These are phyloP conservation scores for Fusarium sp. DNA, from an alignment of 2,329 filamentous ascomycete species.

Conservation along the genomic window DNA sequence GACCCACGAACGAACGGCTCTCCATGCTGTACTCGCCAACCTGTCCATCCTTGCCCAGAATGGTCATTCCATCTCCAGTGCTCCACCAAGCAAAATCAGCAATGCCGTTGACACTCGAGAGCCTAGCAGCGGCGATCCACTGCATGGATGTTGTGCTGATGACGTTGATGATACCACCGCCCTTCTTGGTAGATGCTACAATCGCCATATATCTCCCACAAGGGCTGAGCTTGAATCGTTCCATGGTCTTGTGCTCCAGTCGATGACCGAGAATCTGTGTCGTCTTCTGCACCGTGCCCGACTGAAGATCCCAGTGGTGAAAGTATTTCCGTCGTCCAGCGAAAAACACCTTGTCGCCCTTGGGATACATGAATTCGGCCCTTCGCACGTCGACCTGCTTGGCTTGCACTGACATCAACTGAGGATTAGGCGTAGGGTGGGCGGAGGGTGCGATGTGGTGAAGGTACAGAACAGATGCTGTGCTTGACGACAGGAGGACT, in stretches of 20 bases:
- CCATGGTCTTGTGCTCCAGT: slow-evolving; percentile 90
- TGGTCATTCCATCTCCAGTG: slow-evolving; percentile 82
- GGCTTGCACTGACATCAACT: slow-evolving; percentile 90
- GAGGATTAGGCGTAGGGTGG: slow-evolving; percentile 83
- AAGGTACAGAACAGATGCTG: slow-evolving; percentile 85
- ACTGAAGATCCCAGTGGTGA: slow-evolving; percentile 90
- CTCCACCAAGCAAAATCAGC: slow-evolving; percentile 96
- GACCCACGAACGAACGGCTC: slow-evolving; percentile 75
- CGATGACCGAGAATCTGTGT: slow-evolving; percentile 79
- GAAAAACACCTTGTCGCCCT: slow-evolving; percentile 85
- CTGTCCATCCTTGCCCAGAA: slow-evolving; percentile 88
- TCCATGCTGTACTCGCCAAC: slow-evolving; percentile 88
- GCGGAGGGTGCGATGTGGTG: slow-evolving; percentile 87
- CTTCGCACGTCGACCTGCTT: slow-evolving; percentile 85
- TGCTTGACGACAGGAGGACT: slow-evolving; percentile 89
- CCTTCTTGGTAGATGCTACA: slow-evolving; percentile 82
- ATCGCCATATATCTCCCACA: slow-evolving; percentile 89
- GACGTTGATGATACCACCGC: slow-evolving; percentile 89
- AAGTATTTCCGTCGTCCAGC: slow-evolving; percentile 91
- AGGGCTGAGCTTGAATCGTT: slow-evolving; percentile 87
- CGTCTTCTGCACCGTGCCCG: slow-evolving; percentile 86
- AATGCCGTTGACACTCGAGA: slow-evolving; percentile 86
- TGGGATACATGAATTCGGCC: slow-evolving; percentile 80
- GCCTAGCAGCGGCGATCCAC: slow-evolving; percentile 85
- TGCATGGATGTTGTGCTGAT: slow-evolving; percentile 84